Base-by-base conservation (phyloP, 2,329 filamentous ascomycete genomes). In the Lasiodiplodia citricola region DNA sequence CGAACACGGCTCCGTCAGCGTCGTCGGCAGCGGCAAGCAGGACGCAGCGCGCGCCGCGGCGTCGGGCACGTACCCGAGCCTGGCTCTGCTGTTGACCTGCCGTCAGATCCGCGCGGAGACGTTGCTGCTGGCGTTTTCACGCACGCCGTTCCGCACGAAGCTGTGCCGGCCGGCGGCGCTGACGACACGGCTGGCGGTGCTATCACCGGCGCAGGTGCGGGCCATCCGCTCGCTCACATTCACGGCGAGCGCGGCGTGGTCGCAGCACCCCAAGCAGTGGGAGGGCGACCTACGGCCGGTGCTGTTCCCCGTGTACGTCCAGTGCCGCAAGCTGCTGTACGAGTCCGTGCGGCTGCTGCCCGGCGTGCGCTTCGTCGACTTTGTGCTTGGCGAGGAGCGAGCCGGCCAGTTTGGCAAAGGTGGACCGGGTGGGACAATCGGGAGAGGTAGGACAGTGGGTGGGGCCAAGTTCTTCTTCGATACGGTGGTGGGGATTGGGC, bases 71-170 rank as follows among this genome's bases (percentile, higher is more conserved):
- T 37, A 66, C 35, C 51, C 50, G 7, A 56, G 23, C 51, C 47
- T 67, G 28, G 44, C 55, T 31, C 66, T 71, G 44, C 68, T 71
- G n/a, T 25, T 64, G 10, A 70, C 68, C 52, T 70, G 68, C 50
- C 70, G 52, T 13, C 70, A 71, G 38, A 57, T 70, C 54, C 54
- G 68, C 11, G 21, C 56, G 10, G 70, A 70, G 38, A 67, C 68
- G 11, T 23, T 37, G 21, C 51, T 69, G 31, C 64, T 69, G 21
- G 67, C 68, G 14, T 70, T 67, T 38, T 54, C 67, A n/a, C 65
- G 62, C 50, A 65, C 70, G 23, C 63, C 66, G 16, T 69, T 70
- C 52, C 50, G 50, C 23, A 64, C 67, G 16, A 57, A 60, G 56
- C 66, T 67, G 44, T 62, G 56, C 44, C 66, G 66, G 55, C 55